phyloP scores from a whole-genome alignment of 306 rosid species.

The Datisca glomerata region DNA sequence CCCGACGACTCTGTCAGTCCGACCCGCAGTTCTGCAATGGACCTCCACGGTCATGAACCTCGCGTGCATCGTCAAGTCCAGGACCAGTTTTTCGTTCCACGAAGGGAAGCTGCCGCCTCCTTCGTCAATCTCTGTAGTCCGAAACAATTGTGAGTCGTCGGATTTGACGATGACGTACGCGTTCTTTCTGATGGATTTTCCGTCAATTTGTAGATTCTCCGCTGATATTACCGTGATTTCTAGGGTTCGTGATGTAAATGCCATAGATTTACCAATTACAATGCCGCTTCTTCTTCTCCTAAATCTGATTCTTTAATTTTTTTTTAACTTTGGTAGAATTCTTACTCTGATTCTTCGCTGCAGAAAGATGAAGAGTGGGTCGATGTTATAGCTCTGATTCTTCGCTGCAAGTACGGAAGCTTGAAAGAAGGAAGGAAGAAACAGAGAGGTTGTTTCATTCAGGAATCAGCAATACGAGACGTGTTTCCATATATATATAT shows the following conservation, averaged over 20 bases:
- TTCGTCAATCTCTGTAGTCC: conserved; percentile 19
- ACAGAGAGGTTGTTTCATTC: too few species aligned
- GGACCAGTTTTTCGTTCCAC: conserved; percentile 47
- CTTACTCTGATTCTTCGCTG: too few species aligned
- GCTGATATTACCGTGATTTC: conserved; percentile 50
- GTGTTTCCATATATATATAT: too few species aligned
- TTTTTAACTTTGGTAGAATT: too few species aligned
- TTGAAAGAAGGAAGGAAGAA: too few species aligned
- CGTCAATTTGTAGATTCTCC: conserved; percentile 29
- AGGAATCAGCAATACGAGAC: too few species aligned
- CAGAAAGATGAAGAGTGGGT: too few species aligned
- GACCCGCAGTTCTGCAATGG: conserved; percentile 27
- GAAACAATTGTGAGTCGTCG: conserved; percentile 8
- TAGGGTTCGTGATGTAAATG: conserved; percentile 14
- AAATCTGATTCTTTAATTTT: too few species aligned
- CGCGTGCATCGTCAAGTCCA: conserved; percentile 35
- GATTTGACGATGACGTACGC: conserved; percentile 32
- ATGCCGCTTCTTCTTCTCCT: too few species aligned
- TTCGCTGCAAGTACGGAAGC: too few species aligned
- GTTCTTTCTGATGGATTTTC: conserved; percentile 23
- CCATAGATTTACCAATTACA: too few species aligned
- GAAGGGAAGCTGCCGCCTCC: conserved; percentile 38
- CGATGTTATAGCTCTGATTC: too few species aligned
- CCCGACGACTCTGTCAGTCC: conserved; percentile 26
- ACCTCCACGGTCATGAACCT: conserved; percentile 27